A percentile compares a stretch with the other conserved stretches of the same genome.
Conservation (phyloP, 768 basidiomycete species). For the Paxillus involutus region DNA sequence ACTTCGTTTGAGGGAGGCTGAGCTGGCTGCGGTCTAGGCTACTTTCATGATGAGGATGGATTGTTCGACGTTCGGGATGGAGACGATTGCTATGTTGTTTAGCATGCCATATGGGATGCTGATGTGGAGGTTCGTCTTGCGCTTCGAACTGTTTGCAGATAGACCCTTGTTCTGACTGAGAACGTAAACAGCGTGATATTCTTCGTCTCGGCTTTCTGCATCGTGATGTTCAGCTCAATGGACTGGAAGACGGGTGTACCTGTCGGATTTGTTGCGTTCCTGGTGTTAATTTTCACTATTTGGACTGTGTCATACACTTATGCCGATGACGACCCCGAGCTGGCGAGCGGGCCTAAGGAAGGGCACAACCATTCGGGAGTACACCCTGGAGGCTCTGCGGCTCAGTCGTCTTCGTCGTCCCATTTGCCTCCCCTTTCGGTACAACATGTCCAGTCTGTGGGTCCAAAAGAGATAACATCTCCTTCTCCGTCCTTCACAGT, state of each 20-base stretch:
- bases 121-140: slow-evolving; percentile 26
- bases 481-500: no score
- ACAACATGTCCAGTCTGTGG: no score
- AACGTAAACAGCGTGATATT: neutral
- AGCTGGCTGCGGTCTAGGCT: neutral
- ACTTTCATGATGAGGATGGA: neutral
- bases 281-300: neutral
- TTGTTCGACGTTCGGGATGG: slow-evolving; percentile 15
- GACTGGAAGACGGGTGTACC: neutral
- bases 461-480: no score
- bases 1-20: neutral
- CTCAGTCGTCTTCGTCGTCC: no score
- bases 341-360: neutral
- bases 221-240: neutral
- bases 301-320: neutral
- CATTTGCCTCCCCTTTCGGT: no score
- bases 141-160: neutral
- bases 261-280: neutral
- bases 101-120: slow-evolving; percentile 33
- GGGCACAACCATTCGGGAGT: neutral
- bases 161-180: neutral
- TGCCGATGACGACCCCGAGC: neutral
- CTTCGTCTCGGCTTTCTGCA: neutral
- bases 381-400: no score
- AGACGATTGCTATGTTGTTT: slow-evolving; percentile 32